Evolutionary conservation across 768 basidiomycete genomes (phyloP).

Genomic region (Russula foetens): DNA sequence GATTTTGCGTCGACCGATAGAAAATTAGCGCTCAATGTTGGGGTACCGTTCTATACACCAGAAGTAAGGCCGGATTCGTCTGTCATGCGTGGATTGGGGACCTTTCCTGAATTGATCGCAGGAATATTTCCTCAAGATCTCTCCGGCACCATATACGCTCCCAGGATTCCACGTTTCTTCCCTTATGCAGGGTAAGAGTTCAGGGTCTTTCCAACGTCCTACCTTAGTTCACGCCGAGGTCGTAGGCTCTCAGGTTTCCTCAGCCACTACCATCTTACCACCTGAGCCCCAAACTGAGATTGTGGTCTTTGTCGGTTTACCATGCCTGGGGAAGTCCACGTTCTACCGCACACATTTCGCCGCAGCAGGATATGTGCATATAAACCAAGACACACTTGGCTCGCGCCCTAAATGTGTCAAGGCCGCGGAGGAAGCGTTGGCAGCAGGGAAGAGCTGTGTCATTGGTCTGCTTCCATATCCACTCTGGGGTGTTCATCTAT

Average conservation of each 20-base stretch:
- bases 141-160: slow-evolving; percentile 39
- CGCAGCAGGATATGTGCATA: slow-evolving; percentile 60
- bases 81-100: not conserved
- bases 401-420: slow-evolving; percentile 71
- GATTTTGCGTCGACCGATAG: slow-evolving; percentile 82
- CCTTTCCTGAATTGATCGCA: slow-evolving; percentile 25
- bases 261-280: slow-evolving; percentile 25
- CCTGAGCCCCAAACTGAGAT: slow-evolving; percentile 32
- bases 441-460: slow-evolving; percentile 57
- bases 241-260: slow-evolving; percentile 41
- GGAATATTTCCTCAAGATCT: slow-evolving; percentile 69
- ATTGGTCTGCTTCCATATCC: slow-evolving; percentile 42
- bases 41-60: slow-evolving; percentile 70
- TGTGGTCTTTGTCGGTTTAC: slow-evolving; percentile 54
- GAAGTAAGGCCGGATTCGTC: slow-evolving; percentile 45
- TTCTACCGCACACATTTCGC: slow-evolving; percentile 69
- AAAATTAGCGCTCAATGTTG: slow-evolving; percentile 77
- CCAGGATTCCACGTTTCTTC: slow-evolving; percentile 62
- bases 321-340: slow-evolving; percentile 71
- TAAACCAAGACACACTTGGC: slow-evolving; percentile 81
- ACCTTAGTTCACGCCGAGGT: slow-evolving; percentile 34
- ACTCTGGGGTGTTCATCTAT: not conserved
- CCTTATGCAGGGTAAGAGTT: slow-evolving; percentile 25
- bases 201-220: not conserved
- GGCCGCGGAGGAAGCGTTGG: slow-evolving; percentile 47